Evolutionary conservation across 176 grass and related monocot species (phyloP), one percentile per base, ranked within the genome.

Genomic region (Zoysia japonica): DNA sequence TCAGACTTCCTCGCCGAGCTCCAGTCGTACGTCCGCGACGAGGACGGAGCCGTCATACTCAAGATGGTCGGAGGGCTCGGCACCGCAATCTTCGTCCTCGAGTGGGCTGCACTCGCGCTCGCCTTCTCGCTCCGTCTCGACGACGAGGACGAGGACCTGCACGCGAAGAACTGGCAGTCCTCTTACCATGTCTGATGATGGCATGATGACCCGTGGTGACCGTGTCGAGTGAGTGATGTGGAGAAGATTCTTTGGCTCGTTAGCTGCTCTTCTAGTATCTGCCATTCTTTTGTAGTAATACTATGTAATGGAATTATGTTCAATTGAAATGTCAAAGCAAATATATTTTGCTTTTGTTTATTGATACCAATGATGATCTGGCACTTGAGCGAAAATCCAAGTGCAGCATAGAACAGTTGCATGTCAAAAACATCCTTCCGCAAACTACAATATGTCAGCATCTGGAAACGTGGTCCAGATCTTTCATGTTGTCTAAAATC

Each of bases 31-130:
- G 93, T 99, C 75, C 86, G 92, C 68, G 92, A 95, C 70, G 96
- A 99, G 13, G 96, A 95, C 52, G 96, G 81, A 36, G 96, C 84
- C 72, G 90, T 99, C 57, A 96, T 99, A 10, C 87, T 99, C 71
- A 99, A 93, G 89, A 99, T 99, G 92, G 86, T 96, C 74, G 96
- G 96, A 1, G 96, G 75, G 0, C 92, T 96, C 82, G 96, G 96
- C 57, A 74, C 90, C 49, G 83, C 70, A 68, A 78, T 96, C 72
- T 99, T 99, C 81, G 85, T 93, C 52, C 75, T 99, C 54, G 90
- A 96, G 82, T 96, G 96, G 92, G 86, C 86, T 41, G 90, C 89
- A 5, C 96, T 99, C 71, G 88, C 92, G 56, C 87, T 99, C 70
- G 84, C 91, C 12, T 83, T 99, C 78, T 79, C 90, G 1, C 85